Conservation (phyloP, 345 rosid species). For the Anastatica hierochuntica region DNA sequence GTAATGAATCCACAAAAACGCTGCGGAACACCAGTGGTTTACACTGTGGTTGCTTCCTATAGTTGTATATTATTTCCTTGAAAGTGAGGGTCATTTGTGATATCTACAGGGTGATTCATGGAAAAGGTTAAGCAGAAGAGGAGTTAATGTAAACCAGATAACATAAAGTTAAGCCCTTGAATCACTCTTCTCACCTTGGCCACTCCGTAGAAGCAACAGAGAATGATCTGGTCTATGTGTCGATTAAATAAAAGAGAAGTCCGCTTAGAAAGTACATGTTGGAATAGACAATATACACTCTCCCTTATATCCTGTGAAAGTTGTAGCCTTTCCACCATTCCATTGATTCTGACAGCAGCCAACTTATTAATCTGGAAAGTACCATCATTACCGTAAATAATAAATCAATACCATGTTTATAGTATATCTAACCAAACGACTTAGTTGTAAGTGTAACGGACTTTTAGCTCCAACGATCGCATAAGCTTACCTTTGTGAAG, state of each 20-base stretch:
- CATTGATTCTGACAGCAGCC: constrained; percentile 78
- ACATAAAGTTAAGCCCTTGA: constrained; percentile 1
- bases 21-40: constrained; percentile 82
- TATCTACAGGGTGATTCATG: constrained; percentile 45
- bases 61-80: constrained; percentile 70
- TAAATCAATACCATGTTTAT: background rate
- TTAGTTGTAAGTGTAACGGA: background rate
- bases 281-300: constrained; percentile 61
- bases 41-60: constrained; percentile 94
- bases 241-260: constrained; percentile 65
- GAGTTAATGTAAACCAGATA: constrained; percentile 1
- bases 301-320: constrained; percentile 65
- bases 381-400: background rate
- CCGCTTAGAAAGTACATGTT: constrained; percentile 52
- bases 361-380: constrained; percentile 57
- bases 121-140: constrained; percentile 16
- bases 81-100: constrained; percentile 76
- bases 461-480: background rate
- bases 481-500: constrained; percentile 60
- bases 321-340: constrained; percentile 80
- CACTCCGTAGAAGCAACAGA: constrained; percentile 77
- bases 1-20: constrained; percentile 66
- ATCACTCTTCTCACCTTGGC: constrained; percentile 51
- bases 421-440: background rate
- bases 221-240: constrained; percentile 80